phyloP scores from a whole-genome alignment of 2,329 filamentous ascomycete species.

The Pezicula neosporulosa region DNA sequence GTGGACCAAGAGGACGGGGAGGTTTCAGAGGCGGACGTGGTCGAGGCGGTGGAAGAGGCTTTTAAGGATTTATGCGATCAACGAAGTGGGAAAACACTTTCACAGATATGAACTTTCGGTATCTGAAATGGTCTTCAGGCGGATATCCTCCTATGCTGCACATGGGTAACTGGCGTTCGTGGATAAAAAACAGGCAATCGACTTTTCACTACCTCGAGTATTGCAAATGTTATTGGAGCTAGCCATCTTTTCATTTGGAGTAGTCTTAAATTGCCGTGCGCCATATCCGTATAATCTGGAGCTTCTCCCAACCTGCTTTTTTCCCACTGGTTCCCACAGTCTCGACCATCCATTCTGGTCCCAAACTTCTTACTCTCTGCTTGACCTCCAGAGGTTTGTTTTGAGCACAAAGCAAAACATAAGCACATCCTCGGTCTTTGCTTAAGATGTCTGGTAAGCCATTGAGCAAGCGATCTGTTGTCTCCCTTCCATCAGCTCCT shows the following conservation, averaged over 20 bases:
- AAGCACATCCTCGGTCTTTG: conserved; percentile 70
- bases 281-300: conserved; percentile 88
- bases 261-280: conserved; percentile 28
- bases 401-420: conserved; percentile 84
- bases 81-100: neutral
- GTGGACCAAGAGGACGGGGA: conserved; percentile 42
- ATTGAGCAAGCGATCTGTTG: conserved; percentile 74
- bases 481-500: conserved; percentile 89
- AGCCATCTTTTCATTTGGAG: neutral
- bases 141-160: neutral
- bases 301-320: conserved; percentile 89
- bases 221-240: neutral
- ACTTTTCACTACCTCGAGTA: conserved; percentile 6
- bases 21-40: conserved; percentile 47
- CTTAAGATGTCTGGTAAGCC: conserved; percentile 63
- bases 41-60: conserved; percentile 40
- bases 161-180: conserved; percentile 16
- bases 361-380: conserved; percentile 54
- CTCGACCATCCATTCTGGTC: conserved; percentile 65
- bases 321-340: conserved; percentile 80
- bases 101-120: neutral
- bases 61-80: conserved; percentile 18
- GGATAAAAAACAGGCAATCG: conserved; percentile 17
- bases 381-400: conserved; percentile 80
- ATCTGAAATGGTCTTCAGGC: neutral